Base-by-base conservation (phyloP, 169 alveolate species). In the Cryptosporidium meleagridis region DNA sequence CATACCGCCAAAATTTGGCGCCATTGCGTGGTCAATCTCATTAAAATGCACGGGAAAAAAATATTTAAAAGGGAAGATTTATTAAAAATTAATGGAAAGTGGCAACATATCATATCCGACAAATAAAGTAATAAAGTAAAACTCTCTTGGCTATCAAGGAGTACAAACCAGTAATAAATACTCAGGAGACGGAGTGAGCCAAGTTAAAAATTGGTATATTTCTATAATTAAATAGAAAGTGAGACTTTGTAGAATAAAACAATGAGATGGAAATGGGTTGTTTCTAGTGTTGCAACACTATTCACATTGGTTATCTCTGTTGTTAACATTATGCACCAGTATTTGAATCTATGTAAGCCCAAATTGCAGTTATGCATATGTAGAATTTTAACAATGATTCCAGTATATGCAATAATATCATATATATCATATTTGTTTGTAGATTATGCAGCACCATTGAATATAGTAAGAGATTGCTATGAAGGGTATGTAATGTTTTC, bases 401-500 rank as follows among this genome's bases (percentile, higher is more conserved):
- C 89, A 62, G 89, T 80, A 62, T 80, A 80, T 80, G 89, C 69
- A 18, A 29, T 80, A n/a, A 18, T 80, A 6, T 80, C 89, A 8
- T 65, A 80, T 48, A 39, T 80, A 23, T 80, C 89, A 9, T 80
- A 37, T 39, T 21, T 80, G 41, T 29, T 41, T 29, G 80, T 44
- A 16, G 73, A 59, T 1, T 65, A 80, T 65, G 72, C 89, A 0
- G 35, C 65, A 7, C 62, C 52, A 21, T 48, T 80, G 52, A 80
- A 59, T 41, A 80, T 80, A 37, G 44, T 80, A 8, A 80, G 89
- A 65, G 89, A 80, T 35, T 80, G 89, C 67, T 80, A 80, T 51
- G 89, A 80, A 31, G 75, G 75, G 18, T 80, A 80, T 65, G 89
- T 80, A 41, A 62, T 80, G 75, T 67, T 61, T 31, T 80, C 89